Evolutionary conservation across 306 rosid genomes (phyloP).

Genomic region (Dalbergia cochinchinensis): DNA sequence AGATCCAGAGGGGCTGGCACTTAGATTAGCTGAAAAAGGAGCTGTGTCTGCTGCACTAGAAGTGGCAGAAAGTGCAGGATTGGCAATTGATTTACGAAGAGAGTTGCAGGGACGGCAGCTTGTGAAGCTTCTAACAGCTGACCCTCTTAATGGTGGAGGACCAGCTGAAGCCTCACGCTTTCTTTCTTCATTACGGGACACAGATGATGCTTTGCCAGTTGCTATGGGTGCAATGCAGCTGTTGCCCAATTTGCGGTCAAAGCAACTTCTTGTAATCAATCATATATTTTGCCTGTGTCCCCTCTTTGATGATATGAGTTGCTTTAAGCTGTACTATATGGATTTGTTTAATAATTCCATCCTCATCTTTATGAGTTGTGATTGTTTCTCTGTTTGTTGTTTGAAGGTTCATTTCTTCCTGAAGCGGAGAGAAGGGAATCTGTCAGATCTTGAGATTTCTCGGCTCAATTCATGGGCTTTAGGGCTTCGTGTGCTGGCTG

Average conservation of each 20-base stretch:
- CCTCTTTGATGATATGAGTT: conserved; percentile 19
- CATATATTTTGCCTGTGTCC: conserved; percentile 40
- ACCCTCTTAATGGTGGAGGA: conserved; percentile 98
- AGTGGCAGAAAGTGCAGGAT: conserved; percentile 98
- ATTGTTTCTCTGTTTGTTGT: conserved; percentile 42
- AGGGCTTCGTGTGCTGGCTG: conserved; percentile 95
- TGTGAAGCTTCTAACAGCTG: conserved; percentile 98
- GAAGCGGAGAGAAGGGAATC: conserved; percentile 97
- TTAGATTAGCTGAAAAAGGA: conserved; percentile 95
- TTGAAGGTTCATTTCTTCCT: conserved; percentile 96
- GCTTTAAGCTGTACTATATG: conserved; percentile 1
- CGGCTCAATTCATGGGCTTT: conserved; percentile 98
- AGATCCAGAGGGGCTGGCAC: conserved; percentile 99
- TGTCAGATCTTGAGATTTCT: conserved; percentile 84
- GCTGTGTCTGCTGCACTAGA: conserved; percentile 97
- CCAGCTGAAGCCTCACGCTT: conserved; percentile 99
- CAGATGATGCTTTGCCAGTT: conserved; percentile 97
- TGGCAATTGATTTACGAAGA: conserved; percentile 90
- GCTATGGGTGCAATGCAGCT: conserved; percentile 99
- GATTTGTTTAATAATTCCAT: conserved; percentile 44
- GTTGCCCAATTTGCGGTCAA: conserved; percentile 93
- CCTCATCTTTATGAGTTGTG: conserved; percentile 40
- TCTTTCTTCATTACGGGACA: conserved; percentile 93
- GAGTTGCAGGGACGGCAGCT: conserved; percentile 98
- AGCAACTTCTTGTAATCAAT: conserved; percentile 91